phyloP scores from a whole-genome alignment of 306 rosid species.

The Lathyrus tuberosus region DNA sequence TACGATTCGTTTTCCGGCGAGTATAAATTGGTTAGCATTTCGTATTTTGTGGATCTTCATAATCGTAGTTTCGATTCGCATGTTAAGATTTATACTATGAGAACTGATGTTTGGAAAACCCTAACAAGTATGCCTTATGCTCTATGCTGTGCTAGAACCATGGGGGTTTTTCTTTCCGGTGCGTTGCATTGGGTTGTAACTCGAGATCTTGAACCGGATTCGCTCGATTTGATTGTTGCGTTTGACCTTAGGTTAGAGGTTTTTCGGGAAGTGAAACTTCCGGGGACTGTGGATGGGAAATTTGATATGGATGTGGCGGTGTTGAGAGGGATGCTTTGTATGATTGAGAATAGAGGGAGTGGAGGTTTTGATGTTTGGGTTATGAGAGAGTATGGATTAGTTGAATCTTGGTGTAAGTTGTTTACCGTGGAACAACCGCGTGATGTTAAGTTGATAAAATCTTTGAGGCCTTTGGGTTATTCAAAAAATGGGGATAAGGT shows the following conservation, averaged over 20 bases:
- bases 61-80: slow-evolving; percentile 41
- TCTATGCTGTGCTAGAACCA: slow-evolving; percentile 52
- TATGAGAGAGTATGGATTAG: slow-evolving; percentile 56
- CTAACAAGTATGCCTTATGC: slow-evolving; percentile 60
- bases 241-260: slow-evolving; percentile 51
- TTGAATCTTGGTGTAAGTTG: slow-evolving; percentile 61
- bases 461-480: slow-evolving; percentile 60
- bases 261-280: slow-evolving; percentile 56
- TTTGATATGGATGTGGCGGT: slow-evolving; percentile 51
- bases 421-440: slow-evolving; percentile 34
- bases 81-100: slow-evolving; percentile 56
- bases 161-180: slow-evolving; percentile 58
- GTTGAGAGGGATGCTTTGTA: slow-evolving; percentile 55
- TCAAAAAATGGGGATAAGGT: slow-evolving; percentile 50
- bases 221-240: slow-evolving; percentile 49
- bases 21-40: slow-evolving; percentile 62
- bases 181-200: slow-evolving; percentile 77
- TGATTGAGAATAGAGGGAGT: slow-evolving; percentile 47
- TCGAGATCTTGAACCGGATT: slow-evolving; percentile 37
- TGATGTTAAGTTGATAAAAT: slow-evolving; percentile 13
- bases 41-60: slow-evolving; percentile 53
- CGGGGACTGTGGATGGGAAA: slow-evolving; percentile 37
- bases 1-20: slow-evolving; percentile 49
- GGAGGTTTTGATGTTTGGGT: slow-evolving; percentile 63
- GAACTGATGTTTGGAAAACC: slow-evolving; percentile 55